Base-by-base conservation (phyloP, 1,139 yeast species). In the Diutina scorzettiae region DNA sequence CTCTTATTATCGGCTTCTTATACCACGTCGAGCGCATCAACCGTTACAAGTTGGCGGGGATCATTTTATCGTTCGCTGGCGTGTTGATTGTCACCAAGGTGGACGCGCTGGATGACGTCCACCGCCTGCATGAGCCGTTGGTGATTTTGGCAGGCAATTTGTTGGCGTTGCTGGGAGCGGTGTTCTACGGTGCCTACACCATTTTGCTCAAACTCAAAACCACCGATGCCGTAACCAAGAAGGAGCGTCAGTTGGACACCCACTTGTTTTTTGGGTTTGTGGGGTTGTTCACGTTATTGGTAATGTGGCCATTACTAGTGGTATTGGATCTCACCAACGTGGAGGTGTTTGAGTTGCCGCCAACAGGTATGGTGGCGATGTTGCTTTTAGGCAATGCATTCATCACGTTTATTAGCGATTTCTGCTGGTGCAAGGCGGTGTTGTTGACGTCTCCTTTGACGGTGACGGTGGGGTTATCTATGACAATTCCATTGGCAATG, bases 351-450 rank as follows among this genome's bases (percentile, higher is more conserved):
- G 86, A 75, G 51, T 53, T 81, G 37, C 98, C 97, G 0, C 65
- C 71, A 1, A 62, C 74, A 1, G 46, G 59, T 0, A 64, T 66
- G 40, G 76, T 83, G 2, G 64, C 80, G 57, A 48, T 62, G 1
- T 63, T 87, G 4, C 63, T 91, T 9, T 44, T 73, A 1, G 50
- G 75, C 41, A 91, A 91, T 58, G 84, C 91, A 43, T 54, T 74
- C 23, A 78, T 86, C 34, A 86, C 96, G 0, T 79, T 91, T 51
- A 62, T 87, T 16, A 82, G 95, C 39, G 98, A 91, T 56, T 86
- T 81, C 51, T 79, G 94, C 54, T 91, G 98, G 98, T 95, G 95
- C 37, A 76, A 86, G 50, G 95, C 97, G 0, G 93, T 89, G 71
- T 69, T 91, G 29, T 65, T 91, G 56, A 91, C 98, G 1, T 81